These are phyloP conservation scores for Pleurotus eryngii DNA, from an alignment of 768 basidiomycete genomes.

Conservation along the genomic window DNA sequence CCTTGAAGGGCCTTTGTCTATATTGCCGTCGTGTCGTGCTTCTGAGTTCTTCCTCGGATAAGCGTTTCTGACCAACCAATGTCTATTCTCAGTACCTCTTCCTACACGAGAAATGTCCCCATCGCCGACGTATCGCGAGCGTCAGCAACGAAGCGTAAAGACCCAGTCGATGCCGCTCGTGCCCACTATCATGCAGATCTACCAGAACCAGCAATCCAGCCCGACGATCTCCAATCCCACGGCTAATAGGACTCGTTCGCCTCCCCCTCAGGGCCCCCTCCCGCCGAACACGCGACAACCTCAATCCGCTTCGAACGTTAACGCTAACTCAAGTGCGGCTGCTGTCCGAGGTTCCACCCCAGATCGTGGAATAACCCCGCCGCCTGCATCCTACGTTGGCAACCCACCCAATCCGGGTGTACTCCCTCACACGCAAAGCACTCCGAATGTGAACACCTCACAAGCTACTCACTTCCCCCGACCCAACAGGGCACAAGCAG, in stretches of 20 bases:
- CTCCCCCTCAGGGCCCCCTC: slow-evolving; percentile 31
- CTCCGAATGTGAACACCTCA: slow-evolving; percentile 35
- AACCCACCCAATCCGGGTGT: neutral
- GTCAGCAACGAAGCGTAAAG: slow-evolving; percentile 51
- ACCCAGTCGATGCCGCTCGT: slow-evolving; percentile 62
- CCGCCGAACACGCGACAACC: slow-evolving; percentile 45
- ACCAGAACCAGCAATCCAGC: slow-evolving; percentile 39
- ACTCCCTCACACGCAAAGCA: slow-evolving; percentile 17
- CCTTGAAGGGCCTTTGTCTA: neutral
- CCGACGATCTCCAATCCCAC: slow-evolving; percentile 39
- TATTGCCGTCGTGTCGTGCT: neutral
- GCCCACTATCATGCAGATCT: slow-evolving; percentile 51
- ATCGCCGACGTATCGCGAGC: slow-evolving; percentile 43
- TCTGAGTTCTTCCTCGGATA: slow-evolving; percentile 12
- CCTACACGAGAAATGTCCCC: slow-evolving; percentile 45
- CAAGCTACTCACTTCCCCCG: slow-evolving; percentile 44
- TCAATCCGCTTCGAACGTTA: slow-evolving; percentile 28
- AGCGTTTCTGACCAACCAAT: slow-evolving; percentile 15
- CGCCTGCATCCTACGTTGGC: slow-evolving; percentile 7
- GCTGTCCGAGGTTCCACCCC: slow-evolving; percentile 25
- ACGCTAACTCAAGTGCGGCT: slow-evolving; percentile 10
- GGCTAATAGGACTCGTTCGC: slow-evolving; percentile 25
- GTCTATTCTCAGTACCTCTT: slow-evolving; percentile 19
- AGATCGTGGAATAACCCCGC: slow-evolving; percentile 29
- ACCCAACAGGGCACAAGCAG: slow-evolving; percentile 52